Evolutionary conservation across 1,139 yeast species (phyloP), one percentile per base, ranked within the genome.

Genomic region (Dujonia santamariae): DNA sequence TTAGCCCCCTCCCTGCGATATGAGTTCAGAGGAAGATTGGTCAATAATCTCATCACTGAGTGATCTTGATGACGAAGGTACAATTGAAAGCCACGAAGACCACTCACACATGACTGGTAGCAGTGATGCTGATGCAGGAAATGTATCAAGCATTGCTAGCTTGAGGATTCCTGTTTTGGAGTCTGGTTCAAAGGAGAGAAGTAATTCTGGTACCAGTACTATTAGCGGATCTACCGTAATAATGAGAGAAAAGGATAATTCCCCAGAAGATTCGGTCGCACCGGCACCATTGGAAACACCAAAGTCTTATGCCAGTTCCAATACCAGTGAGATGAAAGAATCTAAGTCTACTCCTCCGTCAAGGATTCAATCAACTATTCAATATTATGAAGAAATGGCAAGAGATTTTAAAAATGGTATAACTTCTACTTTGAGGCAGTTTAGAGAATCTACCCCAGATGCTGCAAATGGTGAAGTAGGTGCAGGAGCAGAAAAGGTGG

Each of bases 31-130:
- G 33, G 75, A 68, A 49, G 74, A 67, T 34, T 68, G 75, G 75
- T 62, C 73, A 3, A 63, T 68, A 28, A 68, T 68, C 25, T 65
- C 72, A 9, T 64, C 70, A 3, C 65, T 66, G 16, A 67, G 74
- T 1, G 74, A 67, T 33, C 41, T 61, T 31, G 69, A 60, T 30
- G 72, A 65, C 25, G 53, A 55, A 30, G 52, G 63, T 7, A 52
- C 58, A 9, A 48, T 55, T 5, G 50, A 44, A 3, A 35, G 45
- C 18, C 27, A 21, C 16, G 34, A 36, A 7, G 35, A 25, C n/a
- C 25, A 20, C 26, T 7, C 12, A 4, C n/a, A n/a, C n/a, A n/a
- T 20, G 11, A 13, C 15, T 13, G 29, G 8, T 19, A 18, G 19
- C n/a, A 31, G 26, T 15, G 30, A 24, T 14, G 41, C 34, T 16